Percentiles rank a stretch among this genome's conserved stretches.
phyloP scores from a whole-genome alignment of 2,329 filamentous ascomycete genomes.

The Rhynchosporium secalis region DNA sequence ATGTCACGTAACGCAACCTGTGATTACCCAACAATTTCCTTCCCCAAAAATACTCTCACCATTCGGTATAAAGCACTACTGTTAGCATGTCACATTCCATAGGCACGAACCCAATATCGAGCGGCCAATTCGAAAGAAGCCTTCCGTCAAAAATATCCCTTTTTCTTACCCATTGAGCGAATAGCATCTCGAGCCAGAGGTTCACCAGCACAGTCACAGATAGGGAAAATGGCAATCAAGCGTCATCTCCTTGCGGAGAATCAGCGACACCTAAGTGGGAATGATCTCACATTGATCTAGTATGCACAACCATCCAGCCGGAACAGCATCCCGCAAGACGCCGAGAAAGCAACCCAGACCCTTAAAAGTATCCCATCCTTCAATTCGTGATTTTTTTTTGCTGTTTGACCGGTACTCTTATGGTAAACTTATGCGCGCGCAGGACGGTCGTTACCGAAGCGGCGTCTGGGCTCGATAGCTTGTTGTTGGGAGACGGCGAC shows the following conservation, averaged over 20 bases:
- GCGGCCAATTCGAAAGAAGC: background rate
- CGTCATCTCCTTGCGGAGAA: slow-evolving; percentile 70
- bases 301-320: slow-evolving; percentile 40
- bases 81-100: background rate
- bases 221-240: slow-evolving; percentile 81
- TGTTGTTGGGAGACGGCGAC: slow-evolving; percentile 88
- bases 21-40: no score
- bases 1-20: no score
- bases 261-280: slow-evolving; percentile 86
- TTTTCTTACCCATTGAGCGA: background rate
- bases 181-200: slow-evolving; percentile 16
- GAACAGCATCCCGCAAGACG: slow-evolving; percentile 33
- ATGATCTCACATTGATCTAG: slow-evolving; percentile 61
- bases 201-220: slow-evolving; percentile 21
- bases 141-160: background rate
- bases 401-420: background rate
- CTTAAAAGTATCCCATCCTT: slow-evolving; percentile 16
- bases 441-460: slow-evolving; percentile 66
- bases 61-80: no score
- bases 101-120: no score
- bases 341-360: slow-evolving; percentile 13
- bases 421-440: slow-evolving; percentile 45
- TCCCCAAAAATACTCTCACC: no score
- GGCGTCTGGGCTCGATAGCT: slow-evolving; percentile 75
- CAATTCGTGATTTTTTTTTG: slow-evolving; percentile 12